Conservation (phyloP, 352 stramenopile species). For the Pythium myriotylum region DNA sequence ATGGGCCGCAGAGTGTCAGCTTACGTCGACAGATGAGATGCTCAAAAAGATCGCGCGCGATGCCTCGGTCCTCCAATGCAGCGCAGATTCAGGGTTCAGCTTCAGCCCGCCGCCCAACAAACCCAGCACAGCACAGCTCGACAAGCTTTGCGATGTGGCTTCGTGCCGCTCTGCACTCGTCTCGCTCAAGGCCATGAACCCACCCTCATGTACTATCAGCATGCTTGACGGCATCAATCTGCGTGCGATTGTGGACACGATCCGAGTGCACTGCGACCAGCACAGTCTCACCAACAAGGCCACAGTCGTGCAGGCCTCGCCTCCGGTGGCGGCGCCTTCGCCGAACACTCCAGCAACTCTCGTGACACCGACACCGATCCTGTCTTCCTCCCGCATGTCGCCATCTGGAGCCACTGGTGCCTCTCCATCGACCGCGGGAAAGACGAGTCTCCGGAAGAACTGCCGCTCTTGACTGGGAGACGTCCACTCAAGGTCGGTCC, state of each 20-base stretch:
- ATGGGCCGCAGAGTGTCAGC: slow-evolving; percentile 12
- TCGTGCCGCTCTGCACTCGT: slow-evolving; percentile 3
- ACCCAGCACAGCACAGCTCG: slow-evolving; percentile 11
- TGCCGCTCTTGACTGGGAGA: not conserved
- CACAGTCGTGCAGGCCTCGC: not conserved
- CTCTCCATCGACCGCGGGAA: not conserved
- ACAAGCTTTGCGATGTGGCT: slow-evolving; percentile 12
- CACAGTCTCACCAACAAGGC: not conserved
- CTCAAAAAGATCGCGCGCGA: slow-evolving; percentile 24
- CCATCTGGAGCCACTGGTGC: slow-evolving; percentile 7
- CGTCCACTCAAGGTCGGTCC: not conserved
- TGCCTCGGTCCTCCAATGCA: slow-evolving; percentile 6
- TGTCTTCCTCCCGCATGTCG: slow-evolving; percentile 4
- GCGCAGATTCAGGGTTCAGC: slow-evolving; percentile 5
- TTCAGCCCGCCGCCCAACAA: slow-evolving; percentile 14
- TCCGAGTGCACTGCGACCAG: slow-evolving; percentile 15
- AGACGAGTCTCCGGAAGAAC: slow-evolving; percentile 10
- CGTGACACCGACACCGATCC: not conserved
- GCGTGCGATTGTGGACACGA: slow-evolving; percentile 13
- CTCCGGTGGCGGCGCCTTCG: not conserved
- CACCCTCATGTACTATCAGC: slow-evolving; percentile 31
- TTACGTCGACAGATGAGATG: slow-evolving; percentile 5
- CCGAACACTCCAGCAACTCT: not conserved
- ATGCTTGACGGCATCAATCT: slow-evolving; percentile 35
- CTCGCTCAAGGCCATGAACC: slow-evolving; percentile 9